Percentiles rank a stretch among this genome's conserved stretches.
Evolutionary conservation across 345 rosid species (phyloP).

Genomic region (Cardamine chenopodiifolia): DNA sequence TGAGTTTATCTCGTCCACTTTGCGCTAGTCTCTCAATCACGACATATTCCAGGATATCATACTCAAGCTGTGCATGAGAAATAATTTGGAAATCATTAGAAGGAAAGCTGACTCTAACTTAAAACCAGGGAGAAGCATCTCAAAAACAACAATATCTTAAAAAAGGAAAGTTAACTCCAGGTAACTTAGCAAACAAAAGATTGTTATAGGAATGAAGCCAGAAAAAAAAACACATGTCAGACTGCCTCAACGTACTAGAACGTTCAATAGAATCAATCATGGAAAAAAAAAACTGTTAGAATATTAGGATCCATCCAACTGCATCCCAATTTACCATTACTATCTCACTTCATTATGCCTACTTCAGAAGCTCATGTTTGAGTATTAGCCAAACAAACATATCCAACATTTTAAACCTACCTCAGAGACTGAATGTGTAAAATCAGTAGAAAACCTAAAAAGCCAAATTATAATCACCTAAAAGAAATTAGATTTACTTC

Average conservation of each 20-base stretch:
- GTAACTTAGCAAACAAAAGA: conserved; percentile 25
- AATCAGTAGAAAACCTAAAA: conserved; percentile 23
- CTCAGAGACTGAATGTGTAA: conserved; percentile 20
- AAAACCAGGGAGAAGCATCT: conserved; percentile 13
- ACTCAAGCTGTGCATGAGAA: conserved; percentile 75
- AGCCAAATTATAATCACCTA: neutral
- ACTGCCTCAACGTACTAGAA: conserved; percentile 16
- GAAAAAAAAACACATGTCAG: conserved; percentile 2
- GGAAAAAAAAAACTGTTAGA: conserved; percentile 1
- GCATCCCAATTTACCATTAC: conserved; percentile 22
- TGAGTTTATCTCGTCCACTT: conserved; percentile 95
- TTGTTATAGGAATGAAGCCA: conserved; percentile 14
- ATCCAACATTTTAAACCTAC: conserved; percentile 18
- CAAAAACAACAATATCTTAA: conserved; percentile 15
- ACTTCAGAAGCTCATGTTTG: conserved; percentile 7
- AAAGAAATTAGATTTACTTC: conserved; percentile 9
- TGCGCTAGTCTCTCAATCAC: conserved; percentile 95
- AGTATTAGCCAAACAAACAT: conserved; percentile 18
- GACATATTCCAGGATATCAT: conserved; percentile 95
- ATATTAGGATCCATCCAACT: conserved; percentile 17
- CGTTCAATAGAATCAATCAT: neutral
- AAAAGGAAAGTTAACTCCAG: conserved; percentile 12
- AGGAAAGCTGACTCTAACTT: conserved; percentile 18
- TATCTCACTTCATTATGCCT: conserved; percentile 18
- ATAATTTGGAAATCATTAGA: conserved; percentile 24